Evolutionary conservation across 768 basidiomycete genomes (phyloP).

Genomic region (Russula vinacea): DNA sequence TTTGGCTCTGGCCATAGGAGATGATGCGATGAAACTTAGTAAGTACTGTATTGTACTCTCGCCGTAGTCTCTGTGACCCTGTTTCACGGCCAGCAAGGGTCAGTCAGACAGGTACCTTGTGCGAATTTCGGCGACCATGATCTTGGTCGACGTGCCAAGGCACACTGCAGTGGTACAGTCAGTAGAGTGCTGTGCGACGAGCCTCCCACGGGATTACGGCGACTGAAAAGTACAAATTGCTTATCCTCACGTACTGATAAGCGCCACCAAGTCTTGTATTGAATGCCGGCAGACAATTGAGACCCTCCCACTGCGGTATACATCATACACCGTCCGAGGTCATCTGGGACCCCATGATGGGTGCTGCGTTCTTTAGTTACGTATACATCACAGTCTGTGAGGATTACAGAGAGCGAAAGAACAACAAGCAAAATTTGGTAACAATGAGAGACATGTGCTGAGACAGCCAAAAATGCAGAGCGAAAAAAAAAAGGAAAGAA

Average conservation of each 20-base stretch:
- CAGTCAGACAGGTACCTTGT: no score
- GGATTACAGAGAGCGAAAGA: constrained; percentile 19
- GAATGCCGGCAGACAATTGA: constrained; percentile 5
- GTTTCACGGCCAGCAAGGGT: not conserved
- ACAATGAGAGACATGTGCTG: not conserved
- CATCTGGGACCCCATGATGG: not conserved
- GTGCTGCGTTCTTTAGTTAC: constrained; percentile 16
- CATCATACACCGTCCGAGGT: constrained; percentile 2
- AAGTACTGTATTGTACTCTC: no score
- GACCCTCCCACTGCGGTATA: not conserved
- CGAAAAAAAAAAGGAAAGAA: not conserved
- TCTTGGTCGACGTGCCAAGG: not conserved
- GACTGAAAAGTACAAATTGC: constrained; percentile 2
- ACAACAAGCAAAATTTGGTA: not conserved
- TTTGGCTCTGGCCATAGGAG: no score
- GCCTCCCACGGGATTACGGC: not conserved
- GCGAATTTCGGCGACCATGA: not conserved
- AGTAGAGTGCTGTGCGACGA: no score
- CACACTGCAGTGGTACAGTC: not conserved
- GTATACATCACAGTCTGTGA: constrained; percentile 24
- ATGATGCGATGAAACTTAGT: no score
- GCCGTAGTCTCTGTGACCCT: no score
- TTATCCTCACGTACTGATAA: not conserved
- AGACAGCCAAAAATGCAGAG: constrained; percentile 16
- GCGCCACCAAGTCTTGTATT: constrained; percentile 1